These are phyloP conservation scores for Metarhizium sp. DNA, from an alignment of 2,329 filamentous ascomycete species.

Conservation along the genomic window DNA sequence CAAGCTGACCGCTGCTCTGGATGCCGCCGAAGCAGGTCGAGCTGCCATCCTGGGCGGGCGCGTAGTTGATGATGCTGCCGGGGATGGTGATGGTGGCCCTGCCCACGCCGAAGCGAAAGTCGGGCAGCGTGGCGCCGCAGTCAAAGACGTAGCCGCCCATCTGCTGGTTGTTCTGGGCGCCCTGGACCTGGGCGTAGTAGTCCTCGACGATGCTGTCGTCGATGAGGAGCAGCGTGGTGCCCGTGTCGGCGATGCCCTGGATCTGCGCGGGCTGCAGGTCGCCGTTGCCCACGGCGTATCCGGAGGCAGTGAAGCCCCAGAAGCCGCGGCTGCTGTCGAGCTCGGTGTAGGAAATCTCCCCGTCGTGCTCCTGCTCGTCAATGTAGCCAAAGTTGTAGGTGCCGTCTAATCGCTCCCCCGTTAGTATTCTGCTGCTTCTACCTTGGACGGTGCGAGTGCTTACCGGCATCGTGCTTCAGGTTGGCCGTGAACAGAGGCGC, in stretches of 20 bases:
- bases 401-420: constrained; percentile 28
- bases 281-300: constrained; percentile 12
- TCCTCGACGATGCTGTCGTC: constrained; percentile 38
- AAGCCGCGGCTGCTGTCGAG: constrained; percentile 55
- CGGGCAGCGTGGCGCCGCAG: constrained; percentile 33
- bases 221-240: constrained; percentile 54
- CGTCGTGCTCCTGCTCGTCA: constrained; percentile 52
- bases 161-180: constrained; percentile 21
- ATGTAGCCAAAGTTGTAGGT: constrained; percentile 68
- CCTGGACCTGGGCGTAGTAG: constrained; percentile 37
- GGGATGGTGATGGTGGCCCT: constrained; percentile 35
- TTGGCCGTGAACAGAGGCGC: constrained; percentile 56
- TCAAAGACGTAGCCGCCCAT: constrained; percentile 35
- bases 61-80: constrained; percentile 42
- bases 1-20: constrained; percentile 39
- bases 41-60: constrained; percentile 29
- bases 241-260: constrained; percentile 44
- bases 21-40: constrained; percentile 57
- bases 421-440: not conserved
- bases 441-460: not conserved
- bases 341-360: constrained; percentile 50
- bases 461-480: constrained; percentile 40
- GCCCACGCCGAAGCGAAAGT: constrained; percentile 46
- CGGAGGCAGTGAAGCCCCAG: constrained; percentile 35
- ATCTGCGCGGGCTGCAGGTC: constrained; percentile 26